phyloP scores from a whole-genome alignment of 345 rosid species.

The Toxicodendron radicans region DNA sequence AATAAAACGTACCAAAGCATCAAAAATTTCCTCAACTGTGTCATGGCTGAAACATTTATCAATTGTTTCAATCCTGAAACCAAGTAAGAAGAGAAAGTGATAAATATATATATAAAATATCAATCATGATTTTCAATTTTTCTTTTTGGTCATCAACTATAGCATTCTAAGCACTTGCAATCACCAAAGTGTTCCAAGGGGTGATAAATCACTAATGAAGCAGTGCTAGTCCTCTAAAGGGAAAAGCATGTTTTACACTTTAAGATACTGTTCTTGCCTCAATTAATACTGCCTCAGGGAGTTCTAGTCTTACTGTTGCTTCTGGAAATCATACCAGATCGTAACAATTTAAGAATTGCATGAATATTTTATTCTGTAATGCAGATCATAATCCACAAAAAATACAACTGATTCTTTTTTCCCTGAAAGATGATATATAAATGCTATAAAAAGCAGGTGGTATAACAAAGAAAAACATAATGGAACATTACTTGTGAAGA shows the following conservation, averaged over 20 bases:
- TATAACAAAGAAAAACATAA: background rate
- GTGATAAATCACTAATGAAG: background rate
- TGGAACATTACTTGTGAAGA: slow-evolving; percentile 56
- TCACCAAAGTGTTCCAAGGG: background rate
- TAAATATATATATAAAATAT: slow-evolving; percentile 1
- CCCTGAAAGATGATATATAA: background rate
- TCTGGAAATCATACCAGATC: background rate
- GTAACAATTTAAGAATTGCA: background rate
- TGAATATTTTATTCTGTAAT: background rate
- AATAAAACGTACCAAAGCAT: slow-evolving; percentile 64
- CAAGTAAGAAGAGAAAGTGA: slow-evolving; percentile 10
- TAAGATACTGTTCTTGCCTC: background rate
- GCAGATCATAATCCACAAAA: background rate
- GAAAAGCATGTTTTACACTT: background rate
- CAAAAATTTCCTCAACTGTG: slow-evolving; percentile 82
- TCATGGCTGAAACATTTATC: slow-evolving; percentile 86
- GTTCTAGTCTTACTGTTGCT: background rate
- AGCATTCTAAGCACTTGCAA: background rate
- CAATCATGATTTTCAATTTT: background rate
- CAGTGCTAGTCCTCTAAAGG: background rate
- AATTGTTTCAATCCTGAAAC: slow-evolving; percentile 66
- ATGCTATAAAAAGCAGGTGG: background rate
- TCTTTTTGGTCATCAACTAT: background rate
- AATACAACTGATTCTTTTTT: background rate
- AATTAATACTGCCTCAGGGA: background rate